Conservation (phyloP, 2,329 filamentous ascomycete genomes). For the Venturia asperata region DNA sequence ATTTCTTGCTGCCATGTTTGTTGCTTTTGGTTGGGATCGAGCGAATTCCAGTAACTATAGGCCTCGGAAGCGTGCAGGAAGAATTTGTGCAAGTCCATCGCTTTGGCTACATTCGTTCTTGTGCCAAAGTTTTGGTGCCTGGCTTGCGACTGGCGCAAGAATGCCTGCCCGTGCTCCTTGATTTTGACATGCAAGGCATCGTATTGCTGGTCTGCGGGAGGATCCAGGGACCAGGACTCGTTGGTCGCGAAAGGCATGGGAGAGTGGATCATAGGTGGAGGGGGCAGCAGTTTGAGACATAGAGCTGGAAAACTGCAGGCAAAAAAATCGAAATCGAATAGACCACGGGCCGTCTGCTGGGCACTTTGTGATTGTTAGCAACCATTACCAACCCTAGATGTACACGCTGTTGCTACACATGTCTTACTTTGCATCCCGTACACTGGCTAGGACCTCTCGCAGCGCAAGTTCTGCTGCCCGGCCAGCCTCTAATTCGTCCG, state of each 20-base stretch:
- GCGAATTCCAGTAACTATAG: constrained; percentile 66
- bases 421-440: constrained; percentile 70
- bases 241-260: constrained; percentile 69
- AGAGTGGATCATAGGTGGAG: constrained; percentile 76
- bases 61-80: constrained; percentile 72
- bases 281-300: constrained; percentile 70
- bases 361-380: constrained; percentile 30
- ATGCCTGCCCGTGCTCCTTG: constrained; percentile 50
- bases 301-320: constrained; percentile 80
- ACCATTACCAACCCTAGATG: constrained; percentile 15
- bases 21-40: constrained; percentile 45
- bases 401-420: constrained; percentile 27
- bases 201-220: constrained; percentile 66
- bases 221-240: constrained; percentile 73
- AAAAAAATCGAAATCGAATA: constrained; percentile 76
- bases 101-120: constrained; percentile 35
- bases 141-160: not conserved
- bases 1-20: constrained; percentile 43
- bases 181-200: constrained; percentile 64
- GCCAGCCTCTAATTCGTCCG: constrained; percentile 70
- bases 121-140: constrained; percentile 29
- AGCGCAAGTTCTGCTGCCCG: constrained; percentile 78
- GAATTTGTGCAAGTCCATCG: constrained; percentile 47
- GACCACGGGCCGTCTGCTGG: constrained; percentile 37
- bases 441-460: constrained; percentile 71